Base-by-base conservation (phyloP, 768 basidiomycete genomes). In the Mycena rosella region DNA sequence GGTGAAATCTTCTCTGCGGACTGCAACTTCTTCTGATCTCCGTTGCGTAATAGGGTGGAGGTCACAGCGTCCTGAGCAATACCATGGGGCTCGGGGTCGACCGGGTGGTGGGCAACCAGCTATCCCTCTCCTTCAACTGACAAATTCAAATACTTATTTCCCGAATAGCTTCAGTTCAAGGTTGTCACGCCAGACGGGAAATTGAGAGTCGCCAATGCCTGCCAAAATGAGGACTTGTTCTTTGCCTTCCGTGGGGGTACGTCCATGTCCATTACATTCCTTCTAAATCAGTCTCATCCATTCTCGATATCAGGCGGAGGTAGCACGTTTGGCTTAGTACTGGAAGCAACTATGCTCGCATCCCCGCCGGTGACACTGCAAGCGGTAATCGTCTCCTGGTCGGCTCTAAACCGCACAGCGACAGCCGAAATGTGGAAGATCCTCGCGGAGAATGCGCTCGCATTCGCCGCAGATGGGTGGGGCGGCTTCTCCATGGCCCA, bases 111-210 rank as follows among this genome's bases (percentile, higher is more conserved):
- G 64, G 82, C 9, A 48, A 45, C 29, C 60, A 14, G 20, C 6
- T 27, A 22, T 26, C 18, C 30, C 17, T 48, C 42, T 34, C 27
- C 20, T 49, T 29, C 7, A 13, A 14, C 18, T 18, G 9, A 26
- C n/a, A n/a, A n/a, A n/a, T n/a, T 49, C 0, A 45, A 27, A 11
- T 22, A 42, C 26, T n/a, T 9, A 42, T 42, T 38, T 38, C 20
- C 17, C 20, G 26, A 14, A 51, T 61, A 84, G 82, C 78, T 87
- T 2, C 78, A 89, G 72, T 84, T 81, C 74, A 84, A 83, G 59
- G 76, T 88, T 1, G 86, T 88, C 2, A 87, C 86, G 3, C 86
- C 88, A 0, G 85, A 87, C 69, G 88, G 87, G 0, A 60, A 77
- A 24, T 75, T 76, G 66, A 79, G 83, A n/a, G 79, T 78, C 2